Percentiles rank a stretch among this genome's conserved stretches.
phyloP scores from a whole-genome alignment of 345 rosid genomes.

The Syzygium aromaticum region DNA sequence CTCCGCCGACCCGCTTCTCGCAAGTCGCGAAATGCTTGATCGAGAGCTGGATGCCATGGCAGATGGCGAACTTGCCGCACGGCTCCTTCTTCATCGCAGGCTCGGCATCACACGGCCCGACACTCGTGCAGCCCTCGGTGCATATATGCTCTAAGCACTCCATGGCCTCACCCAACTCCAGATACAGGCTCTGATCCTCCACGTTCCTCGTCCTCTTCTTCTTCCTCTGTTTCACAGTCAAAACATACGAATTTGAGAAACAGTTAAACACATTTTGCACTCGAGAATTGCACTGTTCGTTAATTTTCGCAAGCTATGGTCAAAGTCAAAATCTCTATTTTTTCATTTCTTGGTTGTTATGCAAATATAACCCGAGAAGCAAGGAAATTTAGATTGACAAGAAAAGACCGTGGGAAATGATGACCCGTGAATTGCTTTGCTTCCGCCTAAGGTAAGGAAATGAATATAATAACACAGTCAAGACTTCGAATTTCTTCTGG shows the following conservation, averaged over 20 bases:
- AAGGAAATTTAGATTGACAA: background rate
- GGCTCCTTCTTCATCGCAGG: conserved; percentile 26
- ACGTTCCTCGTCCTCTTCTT: conserved; percentile 45
- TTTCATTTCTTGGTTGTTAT: background rate
- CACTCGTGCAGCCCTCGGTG: conserved; percentile 73
- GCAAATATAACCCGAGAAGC: background rate
- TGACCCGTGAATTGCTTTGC: background rate
- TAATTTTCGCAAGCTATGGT: background rate
- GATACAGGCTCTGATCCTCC: conserved; percentile 50
- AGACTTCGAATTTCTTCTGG: background rate
- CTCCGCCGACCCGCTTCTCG: conserved; percentile 49
- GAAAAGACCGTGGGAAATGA: background rate
- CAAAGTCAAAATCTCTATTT: background rate
- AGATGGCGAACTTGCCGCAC: conserved; percentile 53
- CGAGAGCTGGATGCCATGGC: conserved; percentile 72
- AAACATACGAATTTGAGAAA: background rate
- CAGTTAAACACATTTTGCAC: background rate
- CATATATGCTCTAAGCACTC: conserved; percentile 86
- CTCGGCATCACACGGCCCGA: conserved; percentile 45
- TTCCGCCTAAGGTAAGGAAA: background rate
- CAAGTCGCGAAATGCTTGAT: conserved; percentile 74
- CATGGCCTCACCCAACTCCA: conserved; percentile 81
- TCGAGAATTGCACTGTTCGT: background rate
- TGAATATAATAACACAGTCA: background rate
- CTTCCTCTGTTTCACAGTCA: conserved; percentile 40